A percentile compares a stretch with the other conserved stretches of the same genome.
Conservation (phyloP, 2,329 filamentous ascomycete species). For the Emericellopsis cladophorae region DNA sequence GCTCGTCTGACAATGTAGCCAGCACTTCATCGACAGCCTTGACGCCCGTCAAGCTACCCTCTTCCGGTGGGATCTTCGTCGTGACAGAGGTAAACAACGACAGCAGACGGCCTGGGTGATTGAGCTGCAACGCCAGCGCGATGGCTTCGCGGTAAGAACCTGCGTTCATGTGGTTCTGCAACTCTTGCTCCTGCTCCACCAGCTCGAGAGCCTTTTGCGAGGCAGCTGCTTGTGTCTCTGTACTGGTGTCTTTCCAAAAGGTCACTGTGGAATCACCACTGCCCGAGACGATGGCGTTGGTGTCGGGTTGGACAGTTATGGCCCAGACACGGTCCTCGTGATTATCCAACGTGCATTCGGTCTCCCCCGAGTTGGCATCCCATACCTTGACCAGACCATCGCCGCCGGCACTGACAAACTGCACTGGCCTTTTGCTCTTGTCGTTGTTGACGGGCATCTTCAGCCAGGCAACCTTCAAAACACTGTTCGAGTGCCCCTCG, state of each 20-base stretch:
- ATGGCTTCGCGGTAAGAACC: constrained; percentile 90
- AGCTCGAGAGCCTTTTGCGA: constrained; percentile 63
- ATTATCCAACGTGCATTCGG: constrained; percentile 85
- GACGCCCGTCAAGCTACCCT: constrained; percentile 50
- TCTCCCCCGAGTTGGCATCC: constrained; percentile 77
- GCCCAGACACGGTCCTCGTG: constrained; percentile 96
- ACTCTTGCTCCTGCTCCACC: constrained; percentile 86
- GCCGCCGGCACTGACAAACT: constrained; percentile 77
- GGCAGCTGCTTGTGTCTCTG: constrained; percentile 62
- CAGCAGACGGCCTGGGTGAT: constrained; percentile 82
- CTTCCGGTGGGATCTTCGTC: constrained; percentile 45
- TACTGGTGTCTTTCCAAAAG: constrained; percentile 90
- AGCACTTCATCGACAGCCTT: constrained; percentile 74
- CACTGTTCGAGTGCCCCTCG: constrained; percentile 91
- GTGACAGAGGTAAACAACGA: constrained; percentile 73
- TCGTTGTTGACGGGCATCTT: constrained; percentile 36
- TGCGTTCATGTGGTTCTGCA: constrained; percentile 83
- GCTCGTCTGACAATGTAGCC: constrained; percentile 65
- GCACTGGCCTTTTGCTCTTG: constrained; percentile 45
- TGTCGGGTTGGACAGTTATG: constrained; percentile 56
- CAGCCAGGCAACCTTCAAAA: constrained; percentile 88
- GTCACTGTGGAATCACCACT: constrained; percentile 87
- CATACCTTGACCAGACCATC: constrained; percentile 96
- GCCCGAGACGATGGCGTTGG: constrained; percentile 72
- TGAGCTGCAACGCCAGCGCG: constrained; percentile 79